phyloP scores from a whole-genome alignment of 1,284 basidiomycete genomes.

The Ustilago loliicola region DNA sequence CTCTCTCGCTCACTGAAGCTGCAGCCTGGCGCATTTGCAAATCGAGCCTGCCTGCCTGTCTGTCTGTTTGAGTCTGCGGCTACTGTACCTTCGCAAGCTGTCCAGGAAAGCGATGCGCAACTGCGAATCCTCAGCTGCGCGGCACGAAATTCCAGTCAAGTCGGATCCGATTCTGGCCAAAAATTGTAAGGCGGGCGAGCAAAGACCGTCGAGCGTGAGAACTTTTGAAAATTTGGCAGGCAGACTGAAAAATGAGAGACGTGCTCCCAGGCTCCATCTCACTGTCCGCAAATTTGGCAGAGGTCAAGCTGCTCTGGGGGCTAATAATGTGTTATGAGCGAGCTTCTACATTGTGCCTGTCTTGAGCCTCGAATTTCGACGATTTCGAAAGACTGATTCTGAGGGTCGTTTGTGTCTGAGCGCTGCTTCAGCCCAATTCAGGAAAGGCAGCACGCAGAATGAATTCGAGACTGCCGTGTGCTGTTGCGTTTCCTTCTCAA shows the following conservation, averaged over 20 bases:
- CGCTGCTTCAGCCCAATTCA: no score
- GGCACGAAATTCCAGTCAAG: neutral
- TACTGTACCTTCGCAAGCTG: no score
- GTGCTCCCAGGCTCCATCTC: neutral
- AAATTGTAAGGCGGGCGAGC: neutral
- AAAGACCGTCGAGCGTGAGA: slow-evolving; percentile 15
- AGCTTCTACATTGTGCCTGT: slow-evolving; percentile 4
- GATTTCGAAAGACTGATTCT: neutral
- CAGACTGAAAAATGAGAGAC: neutral
- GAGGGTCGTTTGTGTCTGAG: neutral
- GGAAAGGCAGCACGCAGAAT: neutral
- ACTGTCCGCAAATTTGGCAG: neutral
- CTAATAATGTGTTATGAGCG: no score
- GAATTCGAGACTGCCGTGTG: slow-evolving; percentile 22
- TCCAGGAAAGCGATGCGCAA: slow-evolving; percentile 3
- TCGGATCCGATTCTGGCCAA: slow-evolving; percentile 15
- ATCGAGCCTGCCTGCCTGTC: neutral
- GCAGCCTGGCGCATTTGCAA: neutral
- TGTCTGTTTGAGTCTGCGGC: slow-evolving; percentile 4
- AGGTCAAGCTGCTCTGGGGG: neutral
- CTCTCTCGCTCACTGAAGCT: slow-evolving; percentile 4
- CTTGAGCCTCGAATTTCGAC: neutral
- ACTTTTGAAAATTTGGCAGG: slow-evolving; percentile 11
- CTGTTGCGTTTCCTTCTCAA: slow-evolving; percentile 10
- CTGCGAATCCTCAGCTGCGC: no score